Base-by-base conservation (phyloP, 208 protist species). In the Porcisia hertigi region DNA sequence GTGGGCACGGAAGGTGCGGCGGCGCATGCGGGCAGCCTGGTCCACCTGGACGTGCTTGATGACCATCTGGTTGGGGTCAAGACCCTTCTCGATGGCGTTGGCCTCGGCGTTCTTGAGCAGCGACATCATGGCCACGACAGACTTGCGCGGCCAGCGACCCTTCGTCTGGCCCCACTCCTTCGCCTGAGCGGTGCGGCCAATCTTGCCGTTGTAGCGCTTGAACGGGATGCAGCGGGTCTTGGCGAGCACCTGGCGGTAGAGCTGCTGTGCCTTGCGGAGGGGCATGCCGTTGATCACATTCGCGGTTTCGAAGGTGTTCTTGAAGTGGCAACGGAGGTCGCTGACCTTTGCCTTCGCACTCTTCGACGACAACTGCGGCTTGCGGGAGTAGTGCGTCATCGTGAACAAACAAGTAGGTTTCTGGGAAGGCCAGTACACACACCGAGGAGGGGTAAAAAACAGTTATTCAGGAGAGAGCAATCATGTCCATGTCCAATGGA, bases 151-250 rank as follows among this genome's bases (percentile, higher is more conserved):
- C 93, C 95, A 99, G 80, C 96, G 89, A 64, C 97, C 94, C 84
- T 97, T 94, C 73, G 92, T 96, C 83, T 97, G 90, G 12, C 92
- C 92, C 88, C 88, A 97, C 79, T 97, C 93, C 86, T 98, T 98
- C 49, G 91, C 92, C 88, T 98, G 96, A 36, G 84, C 96, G 34
- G 94, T 97, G 80, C 95, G 90, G 80, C 96, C 96, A 70, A 81
- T 95, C 88, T 97, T 97, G 76, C 94, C 91, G 79, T 93, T 97
- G 91, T 97, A 98, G 71, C 94, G 90, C 82, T 90, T 96, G 92
- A 98, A 98, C 41, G 97, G 97, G 86, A 99, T 96, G 90, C 91
- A 97, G 74, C 95, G 91, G 65, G 94, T 98, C 89, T 98, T 97
- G 77, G 90, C 92, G 75, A 99, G 88, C 70, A 98, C 96, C 80